These are phyloP conservation scores for Castanea sativa DNA, from an alignment of 306 rosid species.

Conservation along the genomic window DNA sequence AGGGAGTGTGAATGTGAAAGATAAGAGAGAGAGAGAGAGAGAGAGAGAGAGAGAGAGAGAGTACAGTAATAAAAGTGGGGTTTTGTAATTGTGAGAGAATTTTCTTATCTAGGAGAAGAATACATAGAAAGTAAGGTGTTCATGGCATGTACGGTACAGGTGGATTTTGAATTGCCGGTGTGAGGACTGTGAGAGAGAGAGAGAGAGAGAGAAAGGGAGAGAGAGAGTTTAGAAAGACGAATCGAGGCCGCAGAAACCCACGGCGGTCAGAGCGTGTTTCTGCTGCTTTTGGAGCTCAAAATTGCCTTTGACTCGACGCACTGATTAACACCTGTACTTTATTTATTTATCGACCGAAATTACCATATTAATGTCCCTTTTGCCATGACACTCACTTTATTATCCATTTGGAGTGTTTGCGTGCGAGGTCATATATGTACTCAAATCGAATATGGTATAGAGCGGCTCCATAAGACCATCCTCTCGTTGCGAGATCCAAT, in stretches of 20 bases:
- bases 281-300: not conserved
- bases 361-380: not conserved
- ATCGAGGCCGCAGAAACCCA: not conserved
- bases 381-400: not conserved
- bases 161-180: not conserved
- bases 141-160: slow-evolving; percentile 1
- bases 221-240: not conserved
- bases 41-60: not conserved
- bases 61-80: too few relatives aligned
- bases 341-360: not conserved
- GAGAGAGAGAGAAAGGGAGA: not conserved
- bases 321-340: not conserved
- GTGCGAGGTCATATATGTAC: not conserved
- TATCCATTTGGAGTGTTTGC: not conserved
- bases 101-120: not conserved
- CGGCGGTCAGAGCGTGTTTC: not conserved
- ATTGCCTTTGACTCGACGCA: not conserved
- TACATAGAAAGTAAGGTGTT: not conserved
- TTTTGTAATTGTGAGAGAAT: not conserved
- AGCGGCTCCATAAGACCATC: too few relatives aligned
- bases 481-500: too few relatives aligned
- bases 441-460: not conserved
- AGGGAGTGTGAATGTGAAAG: not conserved
- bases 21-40: not conserved
- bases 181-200: not conserved